Evolutionary conservation across 2,329 filamentous ascomycete genomes (phyloP), one percentile per base, ranked within the genome.

Genomic region (Aspergillus proliferans): DNA sequence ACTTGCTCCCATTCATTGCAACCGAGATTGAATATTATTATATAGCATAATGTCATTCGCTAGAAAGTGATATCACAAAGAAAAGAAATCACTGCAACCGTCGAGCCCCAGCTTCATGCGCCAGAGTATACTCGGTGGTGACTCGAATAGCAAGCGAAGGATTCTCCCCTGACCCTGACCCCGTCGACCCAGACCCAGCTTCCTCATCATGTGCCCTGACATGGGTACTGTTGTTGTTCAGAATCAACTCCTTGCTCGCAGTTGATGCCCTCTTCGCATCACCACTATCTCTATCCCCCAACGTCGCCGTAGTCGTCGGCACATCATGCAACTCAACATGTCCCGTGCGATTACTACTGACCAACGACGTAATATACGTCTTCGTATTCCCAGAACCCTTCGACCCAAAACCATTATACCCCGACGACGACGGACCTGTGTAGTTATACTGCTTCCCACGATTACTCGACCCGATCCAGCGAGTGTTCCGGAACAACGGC

Each of bases 401-500:
- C 10, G 51, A 53, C 4, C 44, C 48, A 36, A 49, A 48, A 12
- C 6, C 4, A 8, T 12, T 15, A 12, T 40, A 40, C 18, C 18
- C 18, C 5, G 38, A 19, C 5, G 38, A 19, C 2, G 38, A 40
- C 3, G 38, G 38, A 6, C 18, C 18, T 3, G 38, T 40, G 15
- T n/a, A 36, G 1, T 40, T 21, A 19, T 21, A 30, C 26, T 30
- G 26, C 10, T 30, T 30, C 8, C 26, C 15, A 8, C 15, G 38
- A 10, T 21, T 40, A 4, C 15, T 19, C 7, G 41, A 43, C 22
- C 33, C 36, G 34, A 49, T 18, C 52, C 51, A 57, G 30, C 52
- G 46, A 1, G 49, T 45, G 36, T 52, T 52, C 2, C 52, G 47
- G 52, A 60, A 56, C 6, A 62, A 52, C 2, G 60, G 59, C 42